Percentiles rank a stretch among this genome's conserved stretches.
phyloP scores from a whole-genome alignment of 306 rosid genomes.

The Vicia villosa region DNA sequence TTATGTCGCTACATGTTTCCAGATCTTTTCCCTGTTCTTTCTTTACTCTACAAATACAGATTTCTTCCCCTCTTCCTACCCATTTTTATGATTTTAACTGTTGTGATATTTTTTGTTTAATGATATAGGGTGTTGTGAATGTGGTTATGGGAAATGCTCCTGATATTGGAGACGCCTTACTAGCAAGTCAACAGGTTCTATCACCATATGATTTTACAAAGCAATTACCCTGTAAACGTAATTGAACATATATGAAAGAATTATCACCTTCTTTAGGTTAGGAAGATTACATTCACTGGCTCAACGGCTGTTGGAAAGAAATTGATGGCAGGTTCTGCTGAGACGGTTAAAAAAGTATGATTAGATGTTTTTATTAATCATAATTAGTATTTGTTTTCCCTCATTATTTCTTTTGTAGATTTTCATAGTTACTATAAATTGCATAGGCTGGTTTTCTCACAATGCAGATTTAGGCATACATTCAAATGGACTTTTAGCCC shows the following conservation, averaged over 20 bases:
- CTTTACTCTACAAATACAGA: background rate
- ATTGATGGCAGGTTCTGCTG: conserved; percentile 95
- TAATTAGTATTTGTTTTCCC: background rate
- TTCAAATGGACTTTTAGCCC: conserved; percentile 12
- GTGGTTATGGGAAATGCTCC: conserved; percentile 96
- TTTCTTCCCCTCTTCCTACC: background rate
- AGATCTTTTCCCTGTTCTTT: conserved; percentile 16
- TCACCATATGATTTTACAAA: conserved; percentile 16
- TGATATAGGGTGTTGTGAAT: conserved; percentile 83
- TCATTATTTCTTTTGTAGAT: background rate
- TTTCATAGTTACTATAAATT: background rate
- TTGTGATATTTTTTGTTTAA: conserved; percentile 34
- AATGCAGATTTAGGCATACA: conserved; percentile 32
- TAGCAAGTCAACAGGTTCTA: conserved; percentile 85
- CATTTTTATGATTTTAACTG: conserved; percentile 40
- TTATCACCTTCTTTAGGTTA: conserved; percentile 60
- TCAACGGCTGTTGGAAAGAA: conserved; percentile 98
- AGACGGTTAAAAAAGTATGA: conserved; percentile 86
- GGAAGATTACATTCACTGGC: conserved; percentile 96
- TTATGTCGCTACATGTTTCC: conserved; percentile 28
- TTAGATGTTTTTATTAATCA: background rate
- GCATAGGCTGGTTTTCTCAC: conserved; percentile 18
- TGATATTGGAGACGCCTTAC: conserved; percentile 78
- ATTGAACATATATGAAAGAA: conserved; percentile 34
- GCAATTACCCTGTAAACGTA: conserved; percentile 28